phyloP scores from a whole-genome alignment of 2,329 filamentous ascomycete genomes.

The Nemania diffusa region DNA sequence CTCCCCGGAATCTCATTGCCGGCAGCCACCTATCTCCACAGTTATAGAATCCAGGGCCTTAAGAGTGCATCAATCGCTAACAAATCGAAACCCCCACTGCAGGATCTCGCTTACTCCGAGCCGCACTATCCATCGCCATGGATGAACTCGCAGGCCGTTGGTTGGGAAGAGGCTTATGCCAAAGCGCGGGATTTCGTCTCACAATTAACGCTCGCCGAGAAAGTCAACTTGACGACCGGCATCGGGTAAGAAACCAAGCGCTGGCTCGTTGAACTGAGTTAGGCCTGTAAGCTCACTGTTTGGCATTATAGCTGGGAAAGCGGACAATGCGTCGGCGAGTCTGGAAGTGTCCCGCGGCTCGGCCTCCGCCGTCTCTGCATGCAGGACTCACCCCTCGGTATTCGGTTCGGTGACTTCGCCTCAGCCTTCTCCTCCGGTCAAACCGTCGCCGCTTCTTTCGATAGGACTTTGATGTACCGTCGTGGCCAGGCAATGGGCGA shows the following conservation, averaged over 20 bases:
- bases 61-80: constrained; percentile 14
- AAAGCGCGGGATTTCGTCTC: constrained; percentile 84
- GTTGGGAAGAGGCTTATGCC: constrained; percentile 79
- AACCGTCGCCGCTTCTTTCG: constrained; percentile 85
- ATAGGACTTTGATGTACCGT: constrained; percentile 75
- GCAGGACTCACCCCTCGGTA: constrained; percentile 85
- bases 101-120: constrained; percentile 43
- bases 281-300: constrained; percentile 9
- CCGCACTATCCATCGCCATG: constrained; percentile 84
- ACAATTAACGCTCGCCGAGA: constrained; percentile 84
- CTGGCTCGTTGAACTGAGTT: not conserved
- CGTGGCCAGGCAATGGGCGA: constrained; percentile 77
- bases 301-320: constrained; percentile 66
- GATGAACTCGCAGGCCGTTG: constrained; percentile 76
- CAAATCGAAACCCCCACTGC: constrained; percentile 10
- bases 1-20: not conserved
- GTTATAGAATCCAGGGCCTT: no score
- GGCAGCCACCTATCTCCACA: not conserved
- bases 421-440: constrained; percentile 83
- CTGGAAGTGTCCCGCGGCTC: constrained; percentile 74
- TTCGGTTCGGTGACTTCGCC: constrained; percentile 80
- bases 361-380: constrained; percentile 80
- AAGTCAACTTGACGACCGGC: constrained; percentile 95
- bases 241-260: constrained; percentile 72
- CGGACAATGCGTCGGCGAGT: constrained; percentile 82